Percentiles rank a stretch among this genome's conserved stretches.
These are phyloP conservation scores for Hyphopichia homilentoma DNA, from an alignment of 805 yeast genomes.

Conservation along the genomic window DNA sequence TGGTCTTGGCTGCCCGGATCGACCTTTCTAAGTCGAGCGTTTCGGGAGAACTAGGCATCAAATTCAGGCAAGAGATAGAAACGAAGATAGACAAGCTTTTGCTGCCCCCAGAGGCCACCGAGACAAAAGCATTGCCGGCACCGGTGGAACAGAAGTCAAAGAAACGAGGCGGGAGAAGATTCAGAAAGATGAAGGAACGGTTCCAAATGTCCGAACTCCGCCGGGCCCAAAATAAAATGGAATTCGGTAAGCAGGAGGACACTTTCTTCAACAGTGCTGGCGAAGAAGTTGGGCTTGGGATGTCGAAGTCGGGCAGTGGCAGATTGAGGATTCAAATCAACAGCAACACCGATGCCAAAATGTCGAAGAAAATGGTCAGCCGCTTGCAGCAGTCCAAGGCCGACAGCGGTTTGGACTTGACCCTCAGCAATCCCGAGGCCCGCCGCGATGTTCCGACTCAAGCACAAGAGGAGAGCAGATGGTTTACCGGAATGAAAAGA, in stretches of 20 bases:
- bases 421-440: slow-evolving; percentile 2
- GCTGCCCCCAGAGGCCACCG: slow-evolving; percentile 68
- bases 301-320: slow-evolving; percentile 40
- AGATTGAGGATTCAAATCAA: slow-evolving; percentile 31
- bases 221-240: slow-evolving; percentile 80
- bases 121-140: slow-evolving; percentile 60
- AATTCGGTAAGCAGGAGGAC: slow-evolving; percentile 73
- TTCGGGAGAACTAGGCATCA: slow-evolving; percentile 53
- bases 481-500: slow-evolving; percentile 19
- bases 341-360: slow-evolving; percentile 49
- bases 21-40: slow-evolving; percentile 49
- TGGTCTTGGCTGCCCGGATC: slow-evolving; percentile 77
- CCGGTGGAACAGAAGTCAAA: slow-evolving; percentile 77
- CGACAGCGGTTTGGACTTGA: slow-evolving; percentile 8
- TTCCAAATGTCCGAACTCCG: slow-evolving; percentile 77
- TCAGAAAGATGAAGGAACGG: slow-evolving; percentile 77
- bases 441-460: slow-evolving; percentile 4
- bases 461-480: slow-evolving; percentile 6
- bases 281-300: slow-evolving; percentile 80
- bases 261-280: slow-evolving; percentile 63
- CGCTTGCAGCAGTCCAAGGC: slow-evolving; percentile 30
- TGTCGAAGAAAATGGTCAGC: slow-evolving; percentile 58
- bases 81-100: slow-evolving; percentile 65
- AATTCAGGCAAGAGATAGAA: slow-evolving; percentile 58
- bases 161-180: slow-evolving; percentile 80